phyloP scores from a whole-genome alignment of 1,139 yeast genomes.

The Ashbya aceris region DNA sequence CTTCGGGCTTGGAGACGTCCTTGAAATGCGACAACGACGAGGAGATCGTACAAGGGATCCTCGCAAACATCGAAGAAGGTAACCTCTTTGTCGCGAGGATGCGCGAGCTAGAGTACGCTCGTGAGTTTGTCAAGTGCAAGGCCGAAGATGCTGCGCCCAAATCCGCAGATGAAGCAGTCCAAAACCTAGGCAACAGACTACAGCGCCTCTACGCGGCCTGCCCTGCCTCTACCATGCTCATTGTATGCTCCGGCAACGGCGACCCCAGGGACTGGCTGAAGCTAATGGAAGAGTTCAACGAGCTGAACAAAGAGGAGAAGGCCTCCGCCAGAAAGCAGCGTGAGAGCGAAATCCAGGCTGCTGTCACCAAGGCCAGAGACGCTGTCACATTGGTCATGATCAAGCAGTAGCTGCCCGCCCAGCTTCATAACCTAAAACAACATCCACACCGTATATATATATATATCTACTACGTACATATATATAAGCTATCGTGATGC shows the following conservation, averaged over 20 bases:
- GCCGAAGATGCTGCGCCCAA: constrained; percentile 7
- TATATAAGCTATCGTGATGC: constrained; percentile 2
- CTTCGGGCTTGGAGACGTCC: constrained; percentile 25
- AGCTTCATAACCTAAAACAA: neutral
- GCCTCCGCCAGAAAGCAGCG: constrained; percentile 34
- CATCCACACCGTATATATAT: constrained; percentile 1
- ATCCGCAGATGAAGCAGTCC: constrained; percentile 15
- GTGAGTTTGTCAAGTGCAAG: constrained; percentile 21
- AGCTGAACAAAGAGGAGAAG: constrained; percentile 30
- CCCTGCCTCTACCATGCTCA: constrained; percentile 51
- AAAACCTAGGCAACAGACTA: constrained; percentile 39
- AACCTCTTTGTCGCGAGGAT: constrained; percentile 48
- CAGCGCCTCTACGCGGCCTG: constrained; percentile 40
- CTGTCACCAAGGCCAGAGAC: constrained; percentile 43
- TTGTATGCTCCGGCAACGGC: constrained; percentile 58
- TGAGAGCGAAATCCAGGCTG: constrained; percentile 38
- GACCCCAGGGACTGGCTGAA: constrained; percentile 38
- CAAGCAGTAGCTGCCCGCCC: constrained; percentile 24
- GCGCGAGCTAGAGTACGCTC: constrained; percentile 47
- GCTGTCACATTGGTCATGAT: constrained; percentile 46
- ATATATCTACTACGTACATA: neutral
- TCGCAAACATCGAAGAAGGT: constrained; percentile 31
- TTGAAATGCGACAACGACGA: constrained; percentile 49
- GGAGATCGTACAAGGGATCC: constrained; percentile 40
- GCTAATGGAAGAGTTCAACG: constrained; percentile 40